Percentiles rank a stretch among this genome's conserved stretches.
Conservation (phyloP, 2,329 filamentous ascomycete genomes). For the Fusarium setosum region DNA sequence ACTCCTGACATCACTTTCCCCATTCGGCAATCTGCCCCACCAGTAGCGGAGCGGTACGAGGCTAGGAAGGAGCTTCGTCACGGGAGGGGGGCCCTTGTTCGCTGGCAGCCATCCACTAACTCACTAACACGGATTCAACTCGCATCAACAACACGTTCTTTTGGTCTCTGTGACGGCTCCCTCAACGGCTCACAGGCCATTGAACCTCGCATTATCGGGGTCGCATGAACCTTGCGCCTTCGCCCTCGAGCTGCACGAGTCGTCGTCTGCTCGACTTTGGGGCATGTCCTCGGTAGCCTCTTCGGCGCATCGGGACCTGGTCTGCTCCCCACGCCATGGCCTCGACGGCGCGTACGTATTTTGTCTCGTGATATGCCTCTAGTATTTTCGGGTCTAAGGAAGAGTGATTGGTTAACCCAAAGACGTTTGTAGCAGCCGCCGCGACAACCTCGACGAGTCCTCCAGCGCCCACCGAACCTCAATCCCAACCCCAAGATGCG, state of each 20-base stretch:
- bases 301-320: constrained; percentile 29
- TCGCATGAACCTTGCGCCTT: constrained; percentile 22
- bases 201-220: constrained; percentile 11
- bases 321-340: constrained; percentile 42
- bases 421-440: constrained; percentile 16
- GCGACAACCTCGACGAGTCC: constrained; percentile 12
- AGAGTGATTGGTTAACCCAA: constrained; percentile 23
- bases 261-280: constrained; percentile 14
- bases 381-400: background rate
- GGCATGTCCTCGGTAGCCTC: constrained; percentile 27
- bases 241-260: background rate
- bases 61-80: constrained; percentile 22
- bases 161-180: constrained; percentile 3
- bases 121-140: constrained; percentile 36
- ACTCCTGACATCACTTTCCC: background rate
- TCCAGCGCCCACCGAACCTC: background rate
- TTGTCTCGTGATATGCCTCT: background rate
- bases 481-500: background rate
- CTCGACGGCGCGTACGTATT: constrained; percentile 42
- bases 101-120: constrained; percentile 20
- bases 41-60: constrained; percentile 6
- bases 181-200: constrained; percentile 11
- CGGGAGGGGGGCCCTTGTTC: constrained; percentile 26
- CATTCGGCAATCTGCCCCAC: constrained; percentile 3
- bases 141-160: constrained; percentile 22